phyloP scores from a whole-genome alignment of 768 basidiomycete genomes.

The Pleurotus citrinopileatus region DNA sequence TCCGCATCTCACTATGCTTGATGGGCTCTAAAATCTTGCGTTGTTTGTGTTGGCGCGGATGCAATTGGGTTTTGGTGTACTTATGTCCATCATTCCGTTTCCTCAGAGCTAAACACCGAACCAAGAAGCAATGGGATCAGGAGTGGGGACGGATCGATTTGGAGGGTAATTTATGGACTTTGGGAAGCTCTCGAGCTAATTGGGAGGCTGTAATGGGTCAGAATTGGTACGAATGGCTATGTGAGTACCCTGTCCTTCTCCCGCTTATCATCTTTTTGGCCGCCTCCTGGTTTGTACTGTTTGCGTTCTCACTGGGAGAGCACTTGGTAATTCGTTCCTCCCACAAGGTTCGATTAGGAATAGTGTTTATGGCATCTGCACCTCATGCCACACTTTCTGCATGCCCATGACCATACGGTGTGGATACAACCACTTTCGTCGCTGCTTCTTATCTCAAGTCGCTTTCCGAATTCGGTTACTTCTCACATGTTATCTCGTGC shows the following conservation, averaged over 20 bases:
- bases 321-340: neutral
- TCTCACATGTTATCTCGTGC: constrained; percentile 2
- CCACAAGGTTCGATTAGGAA: neutral
- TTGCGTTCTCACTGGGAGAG: no score
- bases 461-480: neutral
- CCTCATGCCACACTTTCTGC: neutral
- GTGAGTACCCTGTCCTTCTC: constrained; percentile 47
- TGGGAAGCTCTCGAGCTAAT: constrained; percentile 54
- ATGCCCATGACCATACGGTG: neutral
- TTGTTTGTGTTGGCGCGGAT: neutral
- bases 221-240: constrained; percentile 67
- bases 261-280: neutral
- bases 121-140: constrained; percentile 55
- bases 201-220: constrained; percentile 87
- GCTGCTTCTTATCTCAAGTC: neutral
- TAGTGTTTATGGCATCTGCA: neutral
- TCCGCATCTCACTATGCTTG: neutral
- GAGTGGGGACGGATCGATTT: constrained; percentile 78
- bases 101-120: constrained; percentile 48
- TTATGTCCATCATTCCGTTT: neutral
- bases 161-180: constrained; percentile 89
- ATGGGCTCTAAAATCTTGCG: neutral
- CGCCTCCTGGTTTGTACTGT: constrained; percentile 10
- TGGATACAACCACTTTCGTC: neutral
- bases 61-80: neutral